Conservation (phyloP, 2,329 filamentous ascomycete species). For the Phyllosticta capitalensis region DNA sequence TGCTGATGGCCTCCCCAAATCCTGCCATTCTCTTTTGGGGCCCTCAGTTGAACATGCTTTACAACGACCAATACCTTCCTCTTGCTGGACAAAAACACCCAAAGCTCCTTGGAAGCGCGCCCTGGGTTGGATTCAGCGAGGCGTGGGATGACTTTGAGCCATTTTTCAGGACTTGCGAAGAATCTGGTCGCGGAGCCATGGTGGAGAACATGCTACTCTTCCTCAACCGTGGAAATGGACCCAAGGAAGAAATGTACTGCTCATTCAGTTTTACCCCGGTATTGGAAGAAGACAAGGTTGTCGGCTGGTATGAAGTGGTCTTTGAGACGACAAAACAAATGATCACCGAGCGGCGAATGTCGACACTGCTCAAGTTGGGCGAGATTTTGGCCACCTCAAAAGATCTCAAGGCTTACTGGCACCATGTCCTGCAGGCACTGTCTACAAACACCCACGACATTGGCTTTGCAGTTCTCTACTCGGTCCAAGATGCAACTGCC, state of each 20-base stretch:
- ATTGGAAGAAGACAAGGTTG: conserved; percentile 8
- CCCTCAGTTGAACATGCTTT: conserved; percentile 57
- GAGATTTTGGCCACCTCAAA: background rate
- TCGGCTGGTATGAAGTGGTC: conserved; percentile 7
- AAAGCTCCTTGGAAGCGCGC: conserved; percentile 56
- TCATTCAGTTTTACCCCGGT: conserved; percentile 12
- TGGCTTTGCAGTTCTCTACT: conserved; percentile 26
- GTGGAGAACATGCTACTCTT: conserved; percentile 12
- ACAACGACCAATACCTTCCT: conserved; percentile 58
- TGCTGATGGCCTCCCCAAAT: conserved; percentile 49
- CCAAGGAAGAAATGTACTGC: conserved; percentile 11
- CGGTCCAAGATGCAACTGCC: conserved; percentile 21
- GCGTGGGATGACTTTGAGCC: conserved; percentile 57
- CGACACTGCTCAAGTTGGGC: conserved; percentile 8
- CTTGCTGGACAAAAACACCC: conserved; percentile 66
- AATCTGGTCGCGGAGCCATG: conserved; percentile 8
- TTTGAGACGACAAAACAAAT: conserved; percentile 12
- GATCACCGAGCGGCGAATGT: conserved; percentile 9
- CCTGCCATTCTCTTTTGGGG: conserved; percentile 48
- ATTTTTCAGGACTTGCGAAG: conserved; percentile 5
- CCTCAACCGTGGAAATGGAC: conserved; percentile 5
- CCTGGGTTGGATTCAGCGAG: conserved; percentile 55
- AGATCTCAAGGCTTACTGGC: conserved; percentile 9
- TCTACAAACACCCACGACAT: conserved; percentile 22
- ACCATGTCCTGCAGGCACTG: conserved; percentile 16